These are phyloP conservation scores for Citrus medica DNA, from an alignment of 345 rosid species.

Conservation along the genomic window DNA sequence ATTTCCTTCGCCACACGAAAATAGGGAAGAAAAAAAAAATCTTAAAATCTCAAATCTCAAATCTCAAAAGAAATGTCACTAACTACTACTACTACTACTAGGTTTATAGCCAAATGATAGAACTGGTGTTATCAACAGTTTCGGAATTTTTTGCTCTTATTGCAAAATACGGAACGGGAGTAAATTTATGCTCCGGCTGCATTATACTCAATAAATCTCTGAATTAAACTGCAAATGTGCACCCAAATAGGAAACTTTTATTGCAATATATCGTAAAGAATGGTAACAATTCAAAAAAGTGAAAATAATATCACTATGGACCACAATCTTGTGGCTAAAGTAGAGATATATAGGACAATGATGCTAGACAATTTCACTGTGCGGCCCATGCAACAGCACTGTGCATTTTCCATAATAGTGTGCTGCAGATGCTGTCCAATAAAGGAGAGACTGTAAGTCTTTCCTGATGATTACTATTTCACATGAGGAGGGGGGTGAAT, in stretches of 20 bases:
- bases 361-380: constrained; percentile 24
- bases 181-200: no score
- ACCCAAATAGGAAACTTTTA: no score
- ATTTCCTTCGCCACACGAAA: background rate
- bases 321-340: constrained; percentile 26
- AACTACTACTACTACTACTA: no score
- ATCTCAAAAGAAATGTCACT: constrained; percentile 7
- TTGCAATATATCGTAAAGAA: no score
- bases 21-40: background rate
- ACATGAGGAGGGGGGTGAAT: constrained; percentile 19
- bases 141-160: no score
- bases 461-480: background rate
- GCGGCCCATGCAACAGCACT: constrained; percentile 10
- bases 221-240: no score
- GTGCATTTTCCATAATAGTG: constrained; percentile 25
- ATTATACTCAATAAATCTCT: no score
- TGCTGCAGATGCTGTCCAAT: constrained; percentile 33
- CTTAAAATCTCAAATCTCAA: constrained; percentile 16
- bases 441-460: constrained; percentile 11
- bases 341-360: constrained; percentile 21
- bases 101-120: background rate
- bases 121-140: no score
- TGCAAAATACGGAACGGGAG: no score
- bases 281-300: no score
- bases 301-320: no score